A percentile compares a stretch with the other conserved stretches of the same genome.
Evolutionary conservation across 1,284 basidiomycete species (phyloP).

Genomic region (Apiotrichum porosum): DNA sequence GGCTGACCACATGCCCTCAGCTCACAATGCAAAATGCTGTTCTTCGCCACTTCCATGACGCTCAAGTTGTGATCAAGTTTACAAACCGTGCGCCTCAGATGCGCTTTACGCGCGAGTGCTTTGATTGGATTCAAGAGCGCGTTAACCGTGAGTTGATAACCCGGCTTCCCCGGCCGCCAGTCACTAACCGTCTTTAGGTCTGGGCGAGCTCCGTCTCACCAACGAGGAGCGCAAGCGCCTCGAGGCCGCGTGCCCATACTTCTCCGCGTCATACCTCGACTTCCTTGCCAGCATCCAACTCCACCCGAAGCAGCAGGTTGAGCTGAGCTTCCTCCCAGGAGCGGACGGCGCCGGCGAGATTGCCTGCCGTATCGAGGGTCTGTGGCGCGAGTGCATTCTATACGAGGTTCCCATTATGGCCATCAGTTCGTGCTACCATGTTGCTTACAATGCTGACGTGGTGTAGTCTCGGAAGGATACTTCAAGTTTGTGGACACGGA

Average conservation of each 20-base stretch:
- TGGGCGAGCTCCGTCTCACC: slow-evolving; percentile 62
- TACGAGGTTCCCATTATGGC: slow-evolving; percentile 97
- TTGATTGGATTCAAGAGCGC: slow-evolving; percentile 62
- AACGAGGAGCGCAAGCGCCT: slow-evolving; percentile 68
- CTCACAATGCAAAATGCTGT: slow-evolving; percentile 97
- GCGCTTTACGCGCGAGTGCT: slow-evolving; percentile 65
- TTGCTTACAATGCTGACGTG: not conserved
- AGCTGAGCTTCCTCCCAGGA: slow-evolving; percentile 57
- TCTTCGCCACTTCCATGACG: slow-evolving; percentile 68
- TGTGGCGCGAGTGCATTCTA: slow-evolving; percentile 84
- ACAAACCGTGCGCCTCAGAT: slow-evolving; percentile 73
- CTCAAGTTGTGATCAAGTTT: slow-evolving; percentile 64
- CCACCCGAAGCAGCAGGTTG: slow-evolving; percentile 71
- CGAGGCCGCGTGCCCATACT: slow-evolving; percentile 65
- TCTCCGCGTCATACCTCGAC: slow-evolving; percentile 67
- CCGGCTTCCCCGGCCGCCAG: not conserved
- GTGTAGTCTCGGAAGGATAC: slow-evolving; percentile 51
- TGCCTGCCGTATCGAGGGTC: slow-evolving; percentile 67
- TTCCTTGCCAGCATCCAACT: slow-evolving; percentile 69
- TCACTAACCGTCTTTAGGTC: slow-evolving; percentile 52
- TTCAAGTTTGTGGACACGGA: slow-evolving; percentile 62
- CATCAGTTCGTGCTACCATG: slow-evolving; percentile 58
- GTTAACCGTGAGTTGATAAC: slow-evolving; percentile 60
- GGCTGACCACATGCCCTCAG: too few relatives aligned
- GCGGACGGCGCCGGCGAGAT: slow-evolving; percentile 57